Evolutionary conservation across 2,329 filamentous ascomycete species (phyloP).

Genomic region (Paecilomyces sp.): DNA sequence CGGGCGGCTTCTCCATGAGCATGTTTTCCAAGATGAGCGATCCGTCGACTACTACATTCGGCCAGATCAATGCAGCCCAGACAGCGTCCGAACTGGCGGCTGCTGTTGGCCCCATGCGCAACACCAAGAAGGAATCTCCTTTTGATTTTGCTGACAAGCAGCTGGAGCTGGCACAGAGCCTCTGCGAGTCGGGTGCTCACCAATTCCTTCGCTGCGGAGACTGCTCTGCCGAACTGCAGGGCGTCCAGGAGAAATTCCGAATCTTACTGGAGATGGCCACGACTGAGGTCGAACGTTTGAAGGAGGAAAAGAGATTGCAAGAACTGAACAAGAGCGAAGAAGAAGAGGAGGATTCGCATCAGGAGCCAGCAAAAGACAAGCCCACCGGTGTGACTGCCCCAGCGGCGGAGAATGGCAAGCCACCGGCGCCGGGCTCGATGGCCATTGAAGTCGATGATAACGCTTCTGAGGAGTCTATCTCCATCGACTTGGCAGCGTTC

Average conservation of each 20-base stretch:
- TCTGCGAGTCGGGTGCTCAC: constrained; percentile 81
- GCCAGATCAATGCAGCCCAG: not conserved
- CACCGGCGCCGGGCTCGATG: constrained; percentile 10
- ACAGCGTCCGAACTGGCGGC: not conserved
- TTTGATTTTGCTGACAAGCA: constrained; percentile 72
- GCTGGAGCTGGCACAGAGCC: constrained; percentile 69
- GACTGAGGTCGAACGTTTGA: constrained; percentile 52
- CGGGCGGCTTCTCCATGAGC: constrained; percentile 9
- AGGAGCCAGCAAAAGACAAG: constrained; percentile 4
- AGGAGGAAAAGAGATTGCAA: constrained; percentile 41
- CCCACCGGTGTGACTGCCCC: not conserved
- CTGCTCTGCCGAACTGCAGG: constrained; percentile 67
- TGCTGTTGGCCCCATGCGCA: constrained; percentile 28
- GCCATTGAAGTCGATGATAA: constrained; percentile 30
- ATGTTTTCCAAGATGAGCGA: constrained; percentile 8
- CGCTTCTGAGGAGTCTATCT: constrained; percentile 25
- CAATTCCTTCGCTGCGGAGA: constrained; percentile 84
- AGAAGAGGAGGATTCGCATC: constrained; percentile 9
- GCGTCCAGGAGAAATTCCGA: constrained; percentile 58
- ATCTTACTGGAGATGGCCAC: constrained; percentile 57
- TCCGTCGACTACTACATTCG: not conserved
- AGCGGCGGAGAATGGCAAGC: constrained; percentile 11
- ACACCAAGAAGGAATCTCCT: constrained; percentile 52
- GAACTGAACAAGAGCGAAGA: constrained; percentile 10
- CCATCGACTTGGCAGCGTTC: constrained; percentile 29